Base-by-base conservation (phyloP, 1,139 yeast species). In the Candida sp. region DNA sequence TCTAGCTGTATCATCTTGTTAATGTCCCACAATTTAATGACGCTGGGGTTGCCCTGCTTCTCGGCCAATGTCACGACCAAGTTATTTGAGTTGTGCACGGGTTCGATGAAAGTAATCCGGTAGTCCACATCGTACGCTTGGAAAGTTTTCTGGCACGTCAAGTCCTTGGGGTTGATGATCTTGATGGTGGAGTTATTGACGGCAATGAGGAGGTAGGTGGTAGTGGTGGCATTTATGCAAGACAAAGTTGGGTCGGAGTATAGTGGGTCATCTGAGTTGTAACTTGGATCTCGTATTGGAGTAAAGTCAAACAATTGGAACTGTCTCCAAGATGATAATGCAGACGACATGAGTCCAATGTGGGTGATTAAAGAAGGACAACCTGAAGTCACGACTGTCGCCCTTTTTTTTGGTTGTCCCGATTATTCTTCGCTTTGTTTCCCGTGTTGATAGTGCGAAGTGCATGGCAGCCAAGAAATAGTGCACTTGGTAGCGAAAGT, bases 261-360 rank as follows among this genome's bases (percentile, higher is more conserved):
- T 34, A 92, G 73, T 0, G 90, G 85, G 5, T 79, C 76, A 3
- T 76, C 76, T 0, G 88, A 73, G n/a, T 85, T 85, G 56, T 81
- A 78, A 53, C 81, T 75, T 6, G 98, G 98, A 65, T 94, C 98
- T 57, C 86, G 75, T 35, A 94, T 87, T 5, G 98, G 98, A 0
- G 86, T 79, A 45, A 84, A 79, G 52, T 92, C 97, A 67, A 90
- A 92, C 68, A 94, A 87, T 58, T 90, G 93, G 69, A 94, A 90
- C 61, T 90, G 97, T 54, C 96, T 79, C 97, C 97, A 92, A 30
- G 85, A 72, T 12, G 78, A 54, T 8, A 68, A 63, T 28, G 65
- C 46, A 1, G 69, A 59, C 23, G 46, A 43, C 40, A 43, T 43
- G 39, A 6, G 28, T 38, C n/a, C 17, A 17, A 17, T 12, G 12